A percentile compares a stretch with the other conserved stretches of the same genome.
Conservation (phyloP, 2,329 filamentous ascomycete species). For the Bretziella fagacearum region DNA sequence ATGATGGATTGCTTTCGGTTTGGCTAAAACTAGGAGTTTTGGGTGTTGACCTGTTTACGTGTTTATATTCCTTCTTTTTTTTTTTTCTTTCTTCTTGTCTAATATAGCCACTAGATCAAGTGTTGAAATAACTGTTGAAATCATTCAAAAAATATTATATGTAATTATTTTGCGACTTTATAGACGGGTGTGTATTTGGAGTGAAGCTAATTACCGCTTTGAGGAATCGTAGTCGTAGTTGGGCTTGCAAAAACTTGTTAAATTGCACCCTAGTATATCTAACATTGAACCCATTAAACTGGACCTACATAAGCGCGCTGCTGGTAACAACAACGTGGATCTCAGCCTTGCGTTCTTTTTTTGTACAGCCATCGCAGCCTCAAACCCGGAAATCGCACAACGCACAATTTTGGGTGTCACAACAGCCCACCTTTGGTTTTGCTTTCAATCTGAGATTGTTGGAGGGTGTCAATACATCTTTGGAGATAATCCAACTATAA, state of each 20-base stretch:
- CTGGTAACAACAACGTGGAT: too few relatives aligned
- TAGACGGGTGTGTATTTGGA: too few relatives aligned
- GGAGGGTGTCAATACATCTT: neutral
- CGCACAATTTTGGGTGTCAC: too few relatives aligned
- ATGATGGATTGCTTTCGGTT: slow-evolving; percentile 13
- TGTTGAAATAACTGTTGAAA: too few relatives aligned
- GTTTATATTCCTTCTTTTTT: neutral
- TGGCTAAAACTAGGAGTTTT: slow-evolving; percentile 11
- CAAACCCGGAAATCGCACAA: neutral
- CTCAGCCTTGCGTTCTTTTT: slow-evolving; percentile 4
- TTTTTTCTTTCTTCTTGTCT: too few relatives aligned
- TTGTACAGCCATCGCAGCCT: neutral
- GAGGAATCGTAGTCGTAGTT: too few relatives aligned
- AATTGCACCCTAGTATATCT: too few relatives aligned
- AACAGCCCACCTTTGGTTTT: slow-evolving; percentile 6
- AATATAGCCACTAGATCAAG: neutral
- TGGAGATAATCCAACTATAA: neutral
- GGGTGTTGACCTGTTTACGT: slow-evolving; percentile 1
- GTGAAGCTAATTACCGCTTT: too few relatives aligned
- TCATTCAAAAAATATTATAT: too few relatives aligned
- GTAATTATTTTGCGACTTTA: too few relatives aligned
- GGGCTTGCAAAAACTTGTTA: too few relatives aligned
- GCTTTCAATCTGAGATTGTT: slow-evolving; percentile 8
- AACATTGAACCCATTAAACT: neutral
- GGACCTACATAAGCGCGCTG: neutral